These are phyloP conservation scores for Aspergillus avenaceus DNA, from an alignment of 495 filamentous ascomycete species.

Conservation along the genomic window DNA sequence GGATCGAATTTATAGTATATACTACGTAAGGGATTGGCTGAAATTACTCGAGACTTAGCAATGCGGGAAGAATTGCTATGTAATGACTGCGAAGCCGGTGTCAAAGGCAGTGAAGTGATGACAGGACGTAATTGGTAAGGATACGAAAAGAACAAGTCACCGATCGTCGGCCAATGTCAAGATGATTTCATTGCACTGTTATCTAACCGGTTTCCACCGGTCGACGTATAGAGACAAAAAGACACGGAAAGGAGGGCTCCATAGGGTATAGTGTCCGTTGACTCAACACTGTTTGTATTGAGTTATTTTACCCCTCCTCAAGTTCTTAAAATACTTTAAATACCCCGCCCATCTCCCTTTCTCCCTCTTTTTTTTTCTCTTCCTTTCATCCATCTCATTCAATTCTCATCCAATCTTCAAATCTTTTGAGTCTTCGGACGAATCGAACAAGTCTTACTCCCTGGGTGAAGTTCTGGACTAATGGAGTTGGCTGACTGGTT, in stretches of 20 bases:
- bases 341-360: constrained; percentile 11
- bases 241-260: not conserved
- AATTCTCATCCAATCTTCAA: not conserved
- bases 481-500: constrained; percentile 12
- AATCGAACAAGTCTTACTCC: constrained; percentile 16
- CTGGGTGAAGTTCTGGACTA: not conserved
- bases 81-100: not conserved
- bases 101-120: not conserved
- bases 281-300: not conserved
- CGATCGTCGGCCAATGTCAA: not conserved
- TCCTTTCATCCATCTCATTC: not conserved
- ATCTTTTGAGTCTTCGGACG: not conserved
- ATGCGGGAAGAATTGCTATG: not conserved
- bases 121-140: not conserved
- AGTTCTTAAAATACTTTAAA: too few relatives aligned
- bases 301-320: not conserved
- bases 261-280: not conserved
- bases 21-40: too few relatives aligned
- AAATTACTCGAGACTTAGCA: too few relatives aligned
- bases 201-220: constrained; percentile 11
- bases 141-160: not conserved
- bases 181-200: constrained; percentile 14
- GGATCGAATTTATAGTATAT: too few relatives aligned
- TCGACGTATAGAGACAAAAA: not conserved
- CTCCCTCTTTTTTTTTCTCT: constrained; percentile 4